Conservation (phyloP, 805 yeast species). For the Tanozyma kutaoensis region DNA sequence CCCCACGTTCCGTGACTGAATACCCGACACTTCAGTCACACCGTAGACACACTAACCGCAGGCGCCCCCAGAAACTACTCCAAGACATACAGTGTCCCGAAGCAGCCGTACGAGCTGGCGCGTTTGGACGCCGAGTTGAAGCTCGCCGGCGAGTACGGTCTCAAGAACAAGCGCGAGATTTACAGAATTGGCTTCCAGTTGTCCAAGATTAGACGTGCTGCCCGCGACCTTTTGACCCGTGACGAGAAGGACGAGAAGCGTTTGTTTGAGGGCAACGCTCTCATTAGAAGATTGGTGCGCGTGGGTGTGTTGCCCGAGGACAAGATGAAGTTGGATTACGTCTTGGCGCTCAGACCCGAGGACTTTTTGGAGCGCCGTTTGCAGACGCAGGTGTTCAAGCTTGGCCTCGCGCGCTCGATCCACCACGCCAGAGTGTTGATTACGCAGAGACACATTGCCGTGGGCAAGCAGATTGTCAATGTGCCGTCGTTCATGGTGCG, state of each 20-base stretch:
- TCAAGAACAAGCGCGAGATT: constrained; percentile 99
- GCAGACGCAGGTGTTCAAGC: constrained; percentile 99
- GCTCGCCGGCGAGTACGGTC: constrained; percentile 99
- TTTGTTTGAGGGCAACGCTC: constrained; percentile 99
- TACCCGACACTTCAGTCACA: constrained; percentile 81
- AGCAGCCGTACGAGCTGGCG: constrained; percentile 98
- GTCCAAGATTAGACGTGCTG: constrained; percentile 99
- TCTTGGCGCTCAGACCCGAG: constrained; percentile 93
- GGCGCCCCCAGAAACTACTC: constrained; percentile 99
- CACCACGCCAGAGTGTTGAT: constrained; percentile 99
- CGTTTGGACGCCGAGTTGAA: constrained; percentile 99
- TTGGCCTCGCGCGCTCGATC: constrained; percentile 97
- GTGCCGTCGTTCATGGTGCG: constrained; percentile 99
- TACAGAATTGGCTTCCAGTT: constrained; percentile 99
- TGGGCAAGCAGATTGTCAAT: constrained; percentile 98
- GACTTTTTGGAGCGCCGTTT: constrained; percentile 99
- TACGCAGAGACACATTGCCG: constrained; percentile 98
- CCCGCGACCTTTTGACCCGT: constrained; percentile 99
- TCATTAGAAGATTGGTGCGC: constrained; percentile 98
- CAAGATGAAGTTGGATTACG: constrained; percentile 99
- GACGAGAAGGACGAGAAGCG: constrained; percentile 99
- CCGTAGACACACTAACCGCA: constrained; percentile 20
- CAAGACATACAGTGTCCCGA: constrained; percentile 99
- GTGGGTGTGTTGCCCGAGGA: constrained; percentile 98
- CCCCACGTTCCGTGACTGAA: no score